Evolutionary conservation across 2,329 filamentous ascomycete genomes (phyloP).

Genomic region (Botrytis byssoidea): DNA sequence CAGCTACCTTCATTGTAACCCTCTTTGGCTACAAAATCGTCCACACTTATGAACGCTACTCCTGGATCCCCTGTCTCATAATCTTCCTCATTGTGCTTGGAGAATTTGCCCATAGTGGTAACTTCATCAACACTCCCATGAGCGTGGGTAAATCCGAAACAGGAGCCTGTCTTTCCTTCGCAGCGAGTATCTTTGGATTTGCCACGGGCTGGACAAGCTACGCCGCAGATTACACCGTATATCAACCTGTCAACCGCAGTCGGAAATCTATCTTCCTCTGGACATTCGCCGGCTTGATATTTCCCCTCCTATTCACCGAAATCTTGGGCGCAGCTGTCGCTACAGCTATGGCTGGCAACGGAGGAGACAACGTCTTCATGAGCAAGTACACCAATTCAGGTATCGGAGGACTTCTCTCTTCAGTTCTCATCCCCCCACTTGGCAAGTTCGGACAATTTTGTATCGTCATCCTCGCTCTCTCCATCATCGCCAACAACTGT

Average conservation of each 20-base stretch:
- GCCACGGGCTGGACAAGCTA: conserved; percentile 72
- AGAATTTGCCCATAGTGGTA: conserved; percentile 63
- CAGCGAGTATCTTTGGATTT: conserved; percentile 65
- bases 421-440: conserved; percentile 59
- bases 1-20: conserved; percentile 66
- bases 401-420: conserved; percentile 64
- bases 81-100: conserved; percentile 72
- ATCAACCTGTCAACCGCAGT: conserved; percentile 64
- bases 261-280: conserved; percentile 64
- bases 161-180: conserved; percentile 62
- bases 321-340: conserved; percentile 70
- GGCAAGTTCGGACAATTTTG: conserved; percentile 73
- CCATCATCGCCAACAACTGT: conserved; percentile 69
- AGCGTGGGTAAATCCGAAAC: conserved; percentile 57
- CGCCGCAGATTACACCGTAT: conserved; percentile 77
- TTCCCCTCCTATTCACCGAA: conserved; percentile 72
- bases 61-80: conserved; percentile 70
- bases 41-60: conserved; percentile 73
- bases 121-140: conserved; percentile 62
- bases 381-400: conserved; percentile 55
- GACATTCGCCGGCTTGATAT: conserved; percentile 66
- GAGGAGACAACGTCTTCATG: conserved; percentile 53
- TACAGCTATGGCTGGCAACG: conserved; percentile 58
- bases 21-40: conserved; percentile 75
- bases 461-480: conserved; percentile 62